Conservation (phyloP, 2,329 filamentous ascomycete species). For the Chrysoporthe cubensis region DNA sequence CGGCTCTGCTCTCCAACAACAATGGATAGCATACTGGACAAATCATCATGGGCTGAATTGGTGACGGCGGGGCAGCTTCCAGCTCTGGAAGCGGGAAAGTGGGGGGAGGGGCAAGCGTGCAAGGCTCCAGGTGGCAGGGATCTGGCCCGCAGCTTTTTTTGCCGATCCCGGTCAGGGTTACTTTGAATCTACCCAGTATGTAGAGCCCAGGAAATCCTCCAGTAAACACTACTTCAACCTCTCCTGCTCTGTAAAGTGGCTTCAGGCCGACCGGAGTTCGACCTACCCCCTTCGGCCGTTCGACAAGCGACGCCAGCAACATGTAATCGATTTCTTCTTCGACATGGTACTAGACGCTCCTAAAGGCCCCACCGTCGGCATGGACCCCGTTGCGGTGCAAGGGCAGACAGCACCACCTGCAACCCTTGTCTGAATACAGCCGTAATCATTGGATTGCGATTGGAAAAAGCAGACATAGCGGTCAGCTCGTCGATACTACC, state of each 20-base stretch:
- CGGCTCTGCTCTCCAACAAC: not conserved
- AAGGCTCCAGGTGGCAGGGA: not conserved
- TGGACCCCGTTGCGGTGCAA: not conserved
- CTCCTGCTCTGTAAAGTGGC: not conserved
- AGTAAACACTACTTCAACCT: no score
- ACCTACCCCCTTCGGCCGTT: not conserved
- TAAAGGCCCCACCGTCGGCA: not conserved
- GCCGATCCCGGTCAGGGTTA: slow-evolving; percentile 7
- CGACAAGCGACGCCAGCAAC: not conserved
- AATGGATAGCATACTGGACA: not conserved
- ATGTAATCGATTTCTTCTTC: not conserved
- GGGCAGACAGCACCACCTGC: not conserved
- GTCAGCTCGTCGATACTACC: not conserved
- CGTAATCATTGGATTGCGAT: not conserved
- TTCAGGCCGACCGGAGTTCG: not conserved
- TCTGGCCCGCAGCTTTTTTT: not conserved
- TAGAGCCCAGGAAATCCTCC: not conserved
- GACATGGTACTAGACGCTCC: not conserved
- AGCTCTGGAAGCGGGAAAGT: slow-evolving; percentile 11
- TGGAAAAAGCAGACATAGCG: not conserved
- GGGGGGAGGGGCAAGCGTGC: slow-evolving; percentile 8
- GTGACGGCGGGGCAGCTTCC: slow-evolving; percentile 13
- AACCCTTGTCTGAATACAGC: not conserved
- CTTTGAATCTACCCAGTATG: not conserved
- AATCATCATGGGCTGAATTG: not conserved